A percentile compares a stretch with the other conserved stretches of the same genome.
Evolutionary conservation across 306 rosid species (phyloP).

Genomic region (Rosa multiflora): DNA sequence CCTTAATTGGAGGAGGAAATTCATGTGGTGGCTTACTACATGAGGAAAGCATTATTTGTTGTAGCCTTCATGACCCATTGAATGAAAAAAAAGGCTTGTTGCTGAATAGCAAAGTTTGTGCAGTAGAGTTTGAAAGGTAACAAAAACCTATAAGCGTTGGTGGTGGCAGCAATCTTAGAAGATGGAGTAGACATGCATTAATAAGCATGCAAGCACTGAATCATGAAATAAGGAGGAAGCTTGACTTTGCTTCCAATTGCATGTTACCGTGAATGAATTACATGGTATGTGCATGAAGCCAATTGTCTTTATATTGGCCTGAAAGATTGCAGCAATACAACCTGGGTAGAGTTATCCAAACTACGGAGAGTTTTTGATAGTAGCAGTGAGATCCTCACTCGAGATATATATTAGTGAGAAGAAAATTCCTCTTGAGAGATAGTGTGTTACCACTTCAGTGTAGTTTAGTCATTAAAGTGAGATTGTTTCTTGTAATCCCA

Average conservation of each 20-base stretch:
- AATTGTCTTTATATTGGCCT: background rate
- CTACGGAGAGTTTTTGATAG: too few species aligned
- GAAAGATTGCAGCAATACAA: background rate
- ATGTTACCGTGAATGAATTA: background rate
- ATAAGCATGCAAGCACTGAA: background rate
- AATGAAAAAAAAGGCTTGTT: background rate
- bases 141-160: background rate
- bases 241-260: slow-evolving; percentile 1
- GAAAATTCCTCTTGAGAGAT: too few species aligned
- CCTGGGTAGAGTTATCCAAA: too few species aligned
- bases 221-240: background rate
- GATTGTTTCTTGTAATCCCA: too few species aligned
- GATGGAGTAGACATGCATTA: background rate
- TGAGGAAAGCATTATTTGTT: background rate
- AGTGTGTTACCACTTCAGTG: too few species aligned
- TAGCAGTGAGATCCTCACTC: too few species aligned
- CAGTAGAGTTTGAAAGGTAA: background rate
- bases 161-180: background rate
- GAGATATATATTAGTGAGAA: too few species aligned
- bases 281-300: background rate
- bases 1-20: background rate
- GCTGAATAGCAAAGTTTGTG: background rate
- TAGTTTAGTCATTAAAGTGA: too few species aligned
- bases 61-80: background rate
- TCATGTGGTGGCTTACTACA: background rate